Conservation (phyloP, 2,329 filamentous ascomycete genomes). For the Podosphaera aphanis region DNA sequence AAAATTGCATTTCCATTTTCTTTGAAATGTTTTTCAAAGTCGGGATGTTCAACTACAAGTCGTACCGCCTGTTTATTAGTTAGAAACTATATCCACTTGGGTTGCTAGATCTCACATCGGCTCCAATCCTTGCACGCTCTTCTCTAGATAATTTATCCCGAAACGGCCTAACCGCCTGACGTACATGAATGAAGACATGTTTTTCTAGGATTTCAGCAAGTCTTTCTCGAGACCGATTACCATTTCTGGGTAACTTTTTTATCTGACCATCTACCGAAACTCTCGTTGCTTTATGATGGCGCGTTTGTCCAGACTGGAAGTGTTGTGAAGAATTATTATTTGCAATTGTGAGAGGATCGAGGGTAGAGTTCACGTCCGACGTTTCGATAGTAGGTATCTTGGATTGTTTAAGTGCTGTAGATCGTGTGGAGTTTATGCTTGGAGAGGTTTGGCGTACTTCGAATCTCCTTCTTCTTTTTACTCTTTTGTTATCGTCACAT, state of each 20-base stretch:
- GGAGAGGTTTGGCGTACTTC: background rate
- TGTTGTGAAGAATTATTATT: no score
- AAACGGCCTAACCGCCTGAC: background rate
- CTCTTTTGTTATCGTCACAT: background rate
- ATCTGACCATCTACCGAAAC: background rate
- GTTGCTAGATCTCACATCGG: background rate
- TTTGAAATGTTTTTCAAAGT: slow-evolving; percentile 1
- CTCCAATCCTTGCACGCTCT: slow-evolving; percentile 1
- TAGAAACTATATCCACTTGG: background rate
- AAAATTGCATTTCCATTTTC: background rate
- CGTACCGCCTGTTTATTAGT: background rate
- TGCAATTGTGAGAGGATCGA: background rate
- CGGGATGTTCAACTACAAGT: background rate
- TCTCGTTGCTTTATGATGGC: background rate
- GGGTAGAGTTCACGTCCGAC: no score
- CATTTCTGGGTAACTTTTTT: background rate
- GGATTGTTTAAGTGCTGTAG: background rate
- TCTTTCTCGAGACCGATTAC: background rate
- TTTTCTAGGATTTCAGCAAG: background rate
- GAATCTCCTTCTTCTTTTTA: background rate
- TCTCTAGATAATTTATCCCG: background rate
- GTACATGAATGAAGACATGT: slow-evolving; percentile 1
- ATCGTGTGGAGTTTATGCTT: background rate
- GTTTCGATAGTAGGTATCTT: background rate
- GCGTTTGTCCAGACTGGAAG: background rate